Evolutionary conservation across 2,329 filamentous ascomycete genomes (phyloP).

Genomic region (Alternaria arborescens): DNA sequence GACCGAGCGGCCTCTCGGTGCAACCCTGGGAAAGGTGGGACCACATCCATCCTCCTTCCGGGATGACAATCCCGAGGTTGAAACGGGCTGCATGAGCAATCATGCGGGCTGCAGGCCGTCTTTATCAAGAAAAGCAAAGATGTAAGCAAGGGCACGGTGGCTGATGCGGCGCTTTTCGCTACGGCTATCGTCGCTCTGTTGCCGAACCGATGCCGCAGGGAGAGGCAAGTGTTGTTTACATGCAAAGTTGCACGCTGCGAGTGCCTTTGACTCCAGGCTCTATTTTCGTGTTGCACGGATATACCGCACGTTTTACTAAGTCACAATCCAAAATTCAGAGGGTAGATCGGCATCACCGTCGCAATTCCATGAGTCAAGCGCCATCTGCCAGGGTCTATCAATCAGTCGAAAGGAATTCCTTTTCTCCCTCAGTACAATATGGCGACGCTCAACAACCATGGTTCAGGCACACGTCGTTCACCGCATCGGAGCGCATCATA

Average conservation of each 20-base stretch:
- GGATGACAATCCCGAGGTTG: conserved; percentile 16
- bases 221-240: not conserved
- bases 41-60: conserved; percentile 10
- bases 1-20: conserved; percentile 16
- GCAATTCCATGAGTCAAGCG: not conserved
- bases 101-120: conserved; percentile 11
- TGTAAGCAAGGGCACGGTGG: conserved; percentile 8
- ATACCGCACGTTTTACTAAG: not conserved
- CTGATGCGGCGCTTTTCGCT: conserved; percentile 16
- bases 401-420: not conserved
- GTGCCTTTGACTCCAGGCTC: not conserved
- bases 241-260: not conserved
- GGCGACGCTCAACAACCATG: not conserved
- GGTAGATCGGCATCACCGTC: not conserved
- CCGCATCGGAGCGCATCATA: not conserved
- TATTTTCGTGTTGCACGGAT: not conserved
- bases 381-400: not conserved
- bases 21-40: conserved; percentile 18
- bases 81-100: conserved; percentile 20
- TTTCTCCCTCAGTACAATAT: not conserved
- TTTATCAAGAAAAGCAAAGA: conserved; percentile 11
- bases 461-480: not conserved
- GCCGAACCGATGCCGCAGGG: conserved; percentile 5
- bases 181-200: conserved; percentile 8
- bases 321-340: not conserved